Conservation (phyloP, 306 rosid species). For the Quercus bicolor region DNA sequence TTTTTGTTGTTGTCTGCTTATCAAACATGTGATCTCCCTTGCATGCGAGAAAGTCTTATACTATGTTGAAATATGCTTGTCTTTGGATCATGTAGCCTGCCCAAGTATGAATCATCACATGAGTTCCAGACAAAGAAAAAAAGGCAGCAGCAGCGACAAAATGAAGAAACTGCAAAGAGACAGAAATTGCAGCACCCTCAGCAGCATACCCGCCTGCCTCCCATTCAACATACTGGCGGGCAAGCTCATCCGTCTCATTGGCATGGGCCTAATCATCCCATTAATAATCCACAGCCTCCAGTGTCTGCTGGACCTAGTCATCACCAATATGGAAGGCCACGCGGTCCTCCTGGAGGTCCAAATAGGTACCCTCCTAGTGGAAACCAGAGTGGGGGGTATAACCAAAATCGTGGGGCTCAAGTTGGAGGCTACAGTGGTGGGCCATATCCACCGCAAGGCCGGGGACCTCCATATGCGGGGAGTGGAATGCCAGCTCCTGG, state of each 20-base stretch:
- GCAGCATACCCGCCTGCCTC: constrained; percentile 48
- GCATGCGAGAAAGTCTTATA: background rate
- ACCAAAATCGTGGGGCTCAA: constrained; percentile 43
- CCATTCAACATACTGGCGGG: constrained; percentile 47
- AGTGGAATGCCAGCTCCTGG: constrained; percentile 55
- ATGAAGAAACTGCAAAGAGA: constrained; percentile 59
- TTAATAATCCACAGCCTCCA: constrained; percentile 39
- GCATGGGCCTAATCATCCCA: constrained; percentile 42
- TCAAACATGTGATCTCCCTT: background rate
- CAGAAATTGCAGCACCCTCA: constrained; percentile 53
- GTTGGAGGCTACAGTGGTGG: constrained; percentile 48
- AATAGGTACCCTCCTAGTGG: constrained; percentile 50
- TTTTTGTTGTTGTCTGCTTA: background rate
- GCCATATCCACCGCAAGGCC: constrained; percentile 64
- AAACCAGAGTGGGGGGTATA: constrained; percentile 45
- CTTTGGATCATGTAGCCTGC: constrained; percentile 41
- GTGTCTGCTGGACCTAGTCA: constrained; percentile 51
- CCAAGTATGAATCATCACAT: constrained; percentile 68
- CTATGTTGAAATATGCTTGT: background rate
- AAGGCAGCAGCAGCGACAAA: constrained; percentile 63
- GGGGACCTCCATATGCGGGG: constrained; percentile 59
- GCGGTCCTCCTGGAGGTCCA: constrained; percentile 49
- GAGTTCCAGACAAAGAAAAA: constrained; percentile 75
- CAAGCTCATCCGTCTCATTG: constrained; percentile 39
- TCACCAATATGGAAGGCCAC: constrained; percentile 45